Base-by-base conservation (phyloP, 2,329 filamentous ascomycete species). In the Chaetomium sp. region DNA sequence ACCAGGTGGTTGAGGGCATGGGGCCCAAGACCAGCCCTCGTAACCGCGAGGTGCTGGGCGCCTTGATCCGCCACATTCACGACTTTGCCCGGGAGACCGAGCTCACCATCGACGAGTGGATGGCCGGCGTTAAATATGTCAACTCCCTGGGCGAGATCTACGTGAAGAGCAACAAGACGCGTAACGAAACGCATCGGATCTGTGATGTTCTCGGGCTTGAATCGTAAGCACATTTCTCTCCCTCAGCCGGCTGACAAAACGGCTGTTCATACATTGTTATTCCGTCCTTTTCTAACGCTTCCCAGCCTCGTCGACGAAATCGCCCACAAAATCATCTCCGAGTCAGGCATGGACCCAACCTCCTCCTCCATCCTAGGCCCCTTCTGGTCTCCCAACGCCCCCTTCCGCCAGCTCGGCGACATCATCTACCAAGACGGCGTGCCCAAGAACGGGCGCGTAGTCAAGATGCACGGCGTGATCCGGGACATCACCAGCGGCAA, bases 321-420 rank as follows among this genome's bases (percentile, higher is more conserved):
- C 66, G 89, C 87, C 54, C 87, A 84, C 72, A 84, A 82, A 50
- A 78, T 79, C 35, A 78, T 79, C 49, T 73, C 77, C 53, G 72
- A 72, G 50, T 64, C 66, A 38, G 73, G 74, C 11, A 66, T 73
- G 11, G 76, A 80, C 52, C 76, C 84, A 9, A 94, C 89, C 5
- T 81, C 88, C 2, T 88, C 87, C 4, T 84, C 89, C 42, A 90
- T 95, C 61, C 79, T 95, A 0, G 90, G 90, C 0, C 90, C 90
- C 1, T 95, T 95, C 74, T 95, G 88, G 81, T 80, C 88, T 5
- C 78, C 82, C 44, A 79, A 91, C 62, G 83, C 89, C 0, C 89
- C 89, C 5, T 72, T 79, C 56, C 79, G 85, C 47, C 72, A 82
- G n/a, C 87, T 87, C 66, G 89, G 87, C 49, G 80, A 77, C 46